Evolutionary conservation across 306 rosid genomes (phyloP), one percentile per base, ranked within the genome.

Genomic region (Morella rubra): DNA sequence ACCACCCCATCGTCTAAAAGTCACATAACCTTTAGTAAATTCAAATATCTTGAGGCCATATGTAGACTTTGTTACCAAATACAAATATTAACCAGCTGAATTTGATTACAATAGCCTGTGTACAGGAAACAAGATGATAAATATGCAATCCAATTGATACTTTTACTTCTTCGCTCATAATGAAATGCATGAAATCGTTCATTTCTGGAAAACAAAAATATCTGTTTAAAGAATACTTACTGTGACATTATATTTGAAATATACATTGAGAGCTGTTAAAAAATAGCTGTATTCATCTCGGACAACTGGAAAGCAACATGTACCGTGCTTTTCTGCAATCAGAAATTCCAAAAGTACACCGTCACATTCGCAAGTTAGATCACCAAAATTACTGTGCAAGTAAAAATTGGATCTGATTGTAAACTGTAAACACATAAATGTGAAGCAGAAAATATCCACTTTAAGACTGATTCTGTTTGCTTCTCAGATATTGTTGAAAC

Each of bases 311-410:
- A 44, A 73, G 8, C 97, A 88, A 78, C 99, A 95, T 14, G 99
- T 92, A 40, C 99, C 99, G 40, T 95, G 99, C 90, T 89, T 95
- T 89, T 88, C 99, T 95, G 97, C 88, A 88, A 71, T 73, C 58
- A 79, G 32, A 27, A 27, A 27, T 27, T 47, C 7, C 27, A 58
- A 70, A 6, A 77, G 71, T 59, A 8, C 20, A 15, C 41, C 14
- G 4, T 42, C 27, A 51, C 11, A n/a, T 45, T 8, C 10, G 24
- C 47, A 53, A 49, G 49, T n/a, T 50, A 40, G 22, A 20, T 41
- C 44, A 13, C 45, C 50, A 18, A 40, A 18, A 65, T 42, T 13
- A 65, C 24, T n/a, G 37, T 7, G 13, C 37, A 41, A 3, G 22
- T n/a, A 5, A 44, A 41, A 65, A 41, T 7, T 14, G n/a, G 40